A percentile compares a stretch with the other conserved stretches of the same genome.
Conservation (phyloP, 1,284 basidiomycete species). For the Tilletia horrida region DNA sequence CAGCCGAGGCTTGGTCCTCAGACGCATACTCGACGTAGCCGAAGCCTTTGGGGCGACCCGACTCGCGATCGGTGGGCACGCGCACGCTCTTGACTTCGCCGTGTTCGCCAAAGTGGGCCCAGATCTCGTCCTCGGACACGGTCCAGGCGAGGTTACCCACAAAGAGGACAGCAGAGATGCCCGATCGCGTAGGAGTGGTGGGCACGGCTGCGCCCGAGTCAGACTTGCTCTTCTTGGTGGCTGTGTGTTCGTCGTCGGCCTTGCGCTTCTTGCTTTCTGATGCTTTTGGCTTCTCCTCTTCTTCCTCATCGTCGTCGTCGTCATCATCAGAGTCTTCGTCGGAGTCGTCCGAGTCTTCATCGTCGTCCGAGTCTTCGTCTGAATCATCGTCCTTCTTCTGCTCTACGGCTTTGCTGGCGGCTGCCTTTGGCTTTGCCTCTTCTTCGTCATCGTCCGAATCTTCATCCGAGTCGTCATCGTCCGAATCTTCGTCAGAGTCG, state of each 20-base stretch:
- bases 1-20: slow-evolving; percentile 75
- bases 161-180: slow-evolving; percentile 76
- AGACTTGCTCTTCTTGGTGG: slow-evolving; percentile 77
- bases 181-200: slow-evolving; percentile 63
- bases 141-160: slow-evolving; percentile 85
- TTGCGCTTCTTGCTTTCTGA: slow-evolving; percentile 69
- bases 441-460: slow-evolving; percentile 30
- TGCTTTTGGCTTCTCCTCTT: slow-evolving; percentile 9
- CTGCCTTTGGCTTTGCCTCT: slow-evolving; percentile 8
- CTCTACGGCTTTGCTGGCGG: slow-evolving; percentile 17
- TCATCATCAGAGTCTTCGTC: slow-evolving; percentile 30
- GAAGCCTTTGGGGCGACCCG: slow-evolving; percentile 88
- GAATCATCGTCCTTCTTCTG: slow-evolving; percentile 30
- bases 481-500: slow-evolving; percentile 49
- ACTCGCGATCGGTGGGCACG: slow-evolving; percentile 87
- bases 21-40: slow-evolving; percentile 92
- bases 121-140: slow-evolving; percentile 77
- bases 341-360: slow-evolving; percentile 46
- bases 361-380: slow-evolving; percentile 46
- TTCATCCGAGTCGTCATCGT: slow-evolving; percentile 53
- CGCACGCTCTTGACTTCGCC: slow-evolving; percentile 85
- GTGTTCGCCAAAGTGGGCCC: slow-evolving; percentile 86
- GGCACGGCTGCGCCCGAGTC: slow-evolving; percentile 56
- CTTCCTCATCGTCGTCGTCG: slow-evolving; percentile 15
- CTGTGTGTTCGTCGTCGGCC: slow-evolving; percentile 66